Evolutionary conservation across 495 filamentous ascomycete species (phyloP).

Genomic region (Trichoderma reesei): DNA sequence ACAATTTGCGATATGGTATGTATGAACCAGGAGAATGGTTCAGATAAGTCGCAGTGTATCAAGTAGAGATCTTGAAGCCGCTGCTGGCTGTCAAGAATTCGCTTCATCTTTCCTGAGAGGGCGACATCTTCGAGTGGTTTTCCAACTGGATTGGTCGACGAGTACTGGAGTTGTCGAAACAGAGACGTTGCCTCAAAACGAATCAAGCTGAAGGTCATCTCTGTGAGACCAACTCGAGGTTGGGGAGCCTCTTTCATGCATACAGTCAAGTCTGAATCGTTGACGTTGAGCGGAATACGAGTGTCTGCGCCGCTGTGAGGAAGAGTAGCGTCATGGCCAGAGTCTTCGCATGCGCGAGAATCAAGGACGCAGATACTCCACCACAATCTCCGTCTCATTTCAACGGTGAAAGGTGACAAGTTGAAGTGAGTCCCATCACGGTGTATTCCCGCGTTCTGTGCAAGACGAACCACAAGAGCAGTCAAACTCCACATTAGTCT

Average conservation of each 20-base stretch:
- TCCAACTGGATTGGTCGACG: slow-evolving; percentile 21
- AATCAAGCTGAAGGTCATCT: slow-evolving; percentile 69
- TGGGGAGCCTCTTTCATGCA: slow-evolving; percentile 51
- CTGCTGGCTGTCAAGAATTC: slow-evolving; percentile 55
- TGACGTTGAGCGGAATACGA: slow-evolving; percentile 61
- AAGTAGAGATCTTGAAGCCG: slow-evolving; percentile 60
- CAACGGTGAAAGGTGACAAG: slow-evolving; percentile 65
- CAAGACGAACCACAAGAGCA: slow-evolving; percentile 64
- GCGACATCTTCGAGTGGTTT: slow-evolving; percentile 22
- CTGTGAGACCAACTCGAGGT: slow-evolving; percentile 53
- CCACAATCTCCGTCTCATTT: slow-evolving; percentile 79
- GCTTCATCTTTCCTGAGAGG: slow-evolving; percentile 48
- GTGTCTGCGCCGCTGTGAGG: slow-evolving; percentile 63
- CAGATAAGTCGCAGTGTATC: slow-evolving; percentile 46
- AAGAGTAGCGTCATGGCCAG: slow-evolving; percentile 71
- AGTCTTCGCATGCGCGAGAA: slow-evolving; percentile 67
- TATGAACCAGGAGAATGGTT: slow-evolving; percentile 62
- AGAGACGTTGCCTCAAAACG: slow-evolving; percentile 50
- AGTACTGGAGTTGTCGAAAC: slow-evolving; percentile 32
- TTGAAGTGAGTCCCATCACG: slow-evolving; percentile 66
- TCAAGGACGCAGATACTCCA: slow-evolving; percentile 75
- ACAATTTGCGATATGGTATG: slow-evolving; percentile 59
- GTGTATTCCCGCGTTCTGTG: slow-evolving; percentile 70
- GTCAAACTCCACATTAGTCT: slow-evolving; percentile 59
- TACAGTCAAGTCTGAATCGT: slow-evolving; percentile 67